Evolutionary conservation across 1,139 yeast genomes (phyloP).

Genomic region (Candida sanyaensis): DNA sequence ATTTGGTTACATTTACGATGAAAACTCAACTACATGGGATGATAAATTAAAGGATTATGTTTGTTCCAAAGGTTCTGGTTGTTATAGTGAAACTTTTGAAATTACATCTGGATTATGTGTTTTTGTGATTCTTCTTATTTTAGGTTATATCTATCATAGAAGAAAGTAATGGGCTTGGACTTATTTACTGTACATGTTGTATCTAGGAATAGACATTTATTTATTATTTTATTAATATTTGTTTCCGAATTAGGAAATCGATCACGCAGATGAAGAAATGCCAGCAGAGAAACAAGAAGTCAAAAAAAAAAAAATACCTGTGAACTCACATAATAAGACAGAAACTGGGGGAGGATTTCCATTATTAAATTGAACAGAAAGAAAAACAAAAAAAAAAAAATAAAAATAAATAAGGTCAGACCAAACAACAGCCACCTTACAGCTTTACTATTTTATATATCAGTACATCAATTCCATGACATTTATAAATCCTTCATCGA

Average conservation of each 20-base stretch:
- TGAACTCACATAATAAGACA: too few relatives aligned
- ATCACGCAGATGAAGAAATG: too few relatives aligned
- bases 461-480: conserved; percentile 2
- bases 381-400: not conserved
- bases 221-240: too few relatives aligned
- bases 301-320: not conserved
- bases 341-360: too few relatives aligned
- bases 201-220: too few relatives aligned
- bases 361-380: too few relatives aligned
- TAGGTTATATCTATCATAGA: conserved; percentile 23
- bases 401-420: not conserved
- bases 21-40: conserved; percentile 28
- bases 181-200: not conserved
- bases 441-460: too few relatives aligned
- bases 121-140: conserved; percentile 22
- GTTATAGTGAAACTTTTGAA: conserved; percentile 40
- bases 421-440: not conserved
- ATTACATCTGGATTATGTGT: conserved; percentile 33
- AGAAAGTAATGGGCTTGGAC: conserved; percentile 2
- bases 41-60: conserved; percentile 21
- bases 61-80: conserved; percentile 40
- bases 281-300: not conserved
- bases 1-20: conserved; percentile 43
- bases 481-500: conserved; percentile 11
- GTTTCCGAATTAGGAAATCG: too few relatives aligned